Evolutionary conservation across 2,329 filamentous ascomycete species (phyloP).

Genomic region (Teratosphaeria destructans): DNA sequence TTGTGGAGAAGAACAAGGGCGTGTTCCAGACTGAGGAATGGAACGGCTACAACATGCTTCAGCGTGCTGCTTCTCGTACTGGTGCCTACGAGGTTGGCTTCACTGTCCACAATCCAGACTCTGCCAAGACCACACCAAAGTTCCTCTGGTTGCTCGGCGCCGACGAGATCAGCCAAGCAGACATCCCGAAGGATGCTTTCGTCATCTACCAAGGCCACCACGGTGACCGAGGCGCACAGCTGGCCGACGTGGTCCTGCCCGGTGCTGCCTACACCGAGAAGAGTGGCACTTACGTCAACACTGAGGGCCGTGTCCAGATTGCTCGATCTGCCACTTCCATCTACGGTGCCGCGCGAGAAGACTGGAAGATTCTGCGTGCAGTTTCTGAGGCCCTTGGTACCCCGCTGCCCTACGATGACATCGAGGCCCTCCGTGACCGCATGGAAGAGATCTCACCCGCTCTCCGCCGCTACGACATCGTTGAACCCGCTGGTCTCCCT

Average conservation of each 20-base stretch:
- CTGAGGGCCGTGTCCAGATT: constrained; percentile 91
- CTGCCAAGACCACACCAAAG: constrained; percentile 80
- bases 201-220: constrained; percentile 98
- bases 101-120: constrained; percentile 68
- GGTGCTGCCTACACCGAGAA: constrained; percentile 97
- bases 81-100: constrained; percentile 96
- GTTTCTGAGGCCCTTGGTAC: constrained; percentile 80
- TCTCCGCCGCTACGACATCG: constrained; percentile 78
- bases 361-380: constrained; percentile 98
- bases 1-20: constrained; percentile 84
- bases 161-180: constrained; percentile 74
- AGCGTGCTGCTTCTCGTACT: constrained; percentile 81
- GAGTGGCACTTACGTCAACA: constrained; percentile 92
- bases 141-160: constrained; percentile 95
- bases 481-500: constrained; percentile 51
- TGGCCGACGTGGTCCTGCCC: constrained; percentile 87
- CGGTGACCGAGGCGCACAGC: constrained; percentile 82
- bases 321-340: constrained; percentile 80
- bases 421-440: constrained; percentile 78
- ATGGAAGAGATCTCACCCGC: constrained; percentile 93
- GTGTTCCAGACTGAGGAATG: constrained; percentile 85
- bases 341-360: constrained; percentile 80
- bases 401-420: constrained; percentile 84
- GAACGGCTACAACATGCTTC: constrained; percentile 96
- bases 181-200: constrained; percentile 92